phyloP scores from a whole-genome alignment of 202 grass and related monocot species.

The Brachypodium distachyon region DNA sequence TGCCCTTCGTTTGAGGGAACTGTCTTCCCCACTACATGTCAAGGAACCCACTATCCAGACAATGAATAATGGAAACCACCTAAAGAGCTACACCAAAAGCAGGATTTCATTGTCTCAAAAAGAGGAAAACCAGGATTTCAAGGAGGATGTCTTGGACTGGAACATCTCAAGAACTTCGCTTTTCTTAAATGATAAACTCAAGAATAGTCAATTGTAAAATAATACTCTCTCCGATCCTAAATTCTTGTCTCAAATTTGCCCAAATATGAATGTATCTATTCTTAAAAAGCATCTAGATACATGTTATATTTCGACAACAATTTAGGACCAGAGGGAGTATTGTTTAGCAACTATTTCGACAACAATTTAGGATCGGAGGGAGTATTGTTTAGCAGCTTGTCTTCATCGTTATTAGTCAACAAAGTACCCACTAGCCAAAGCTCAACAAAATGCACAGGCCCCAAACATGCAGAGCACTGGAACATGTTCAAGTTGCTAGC shows the following conservation, averaged over 20 bases:
- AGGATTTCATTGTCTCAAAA: too few relatives aligned
- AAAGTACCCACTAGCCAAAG: not conserved
- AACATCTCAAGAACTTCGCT: not conserved
- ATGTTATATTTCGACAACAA: too few relatives aligned
- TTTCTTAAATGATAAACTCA: not conserved
- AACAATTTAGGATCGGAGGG: too few relatives aligned
- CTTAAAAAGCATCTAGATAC: too few relatives aligned
- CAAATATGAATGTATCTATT: too few relatives aligned
- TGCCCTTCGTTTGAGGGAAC: slow-evolving; percentile 12
- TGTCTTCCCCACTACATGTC: not conserved
- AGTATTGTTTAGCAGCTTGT: too few relatives aligned
- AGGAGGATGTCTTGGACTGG: not conserved
- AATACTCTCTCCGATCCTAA: too few relatives aligned
- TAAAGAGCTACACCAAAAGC: not conserved
- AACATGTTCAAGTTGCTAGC: not conserved
- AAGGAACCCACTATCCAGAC: not conserved
- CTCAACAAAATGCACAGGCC: not conserved
- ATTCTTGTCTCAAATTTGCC: not conserved
- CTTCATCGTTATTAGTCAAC: not conserved
- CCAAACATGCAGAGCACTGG: not conserved
- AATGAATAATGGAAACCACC: not conserved
- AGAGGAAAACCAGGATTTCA: not conserved
- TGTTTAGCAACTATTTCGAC: too few relatives aligned
- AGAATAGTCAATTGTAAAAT: not conserved
- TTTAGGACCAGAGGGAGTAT: too few relatives aligned